phyloP scores from a whole-genome alignment of 2,329 filamentous ascomycete genomes.

The Pseudogymnoascus sp. region DNA sequence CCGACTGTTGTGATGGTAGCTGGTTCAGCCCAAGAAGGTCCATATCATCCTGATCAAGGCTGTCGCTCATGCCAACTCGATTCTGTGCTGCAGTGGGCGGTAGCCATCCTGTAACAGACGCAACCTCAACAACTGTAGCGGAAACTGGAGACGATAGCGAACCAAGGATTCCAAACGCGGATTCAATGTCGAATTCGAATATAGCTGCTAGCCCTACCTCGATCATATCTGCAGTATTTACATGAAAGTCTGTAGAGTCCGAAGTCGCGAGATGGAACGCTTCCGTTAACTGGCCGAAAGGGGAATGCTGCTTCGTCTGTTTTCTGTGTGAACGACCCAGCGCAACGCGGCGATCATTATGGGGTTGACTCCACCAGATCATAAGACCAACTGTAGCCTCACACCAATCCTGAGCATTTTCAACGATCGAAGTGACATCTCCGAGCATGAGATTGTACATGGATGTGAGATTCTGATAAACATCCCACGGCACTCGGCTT shows the following conservation, averaged over 20 bases:
- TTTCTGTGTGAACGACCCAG: slow-evolving; percentile 21
- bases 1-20: slow-evolving; percentile 45
- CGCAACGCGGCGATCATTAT: slow-evolving; percentile 36
- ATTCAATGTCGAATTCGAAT: slow-evolving; percentile 74
- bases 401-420: slow-evolving; percentile 79
- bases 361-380: slow-evolving; percentile 87
- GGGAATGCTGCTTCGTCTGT: slow-evolving; percentile 19
- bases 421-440: slow-evolving; percentile 63
- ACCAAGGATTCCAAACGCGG: slow-evolving; percentile 63
- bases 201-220: slow-evolving; percentile 76
- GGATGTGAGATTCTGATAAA: slow-evolving; percentile 75
- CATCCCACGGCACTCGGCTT: slow-evolving; percentile 78
- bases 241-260: slow-evolving; percentile 60
- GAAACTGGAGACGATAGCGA: slow-evolving; percentile 75
- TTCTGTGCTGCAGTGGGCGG: slow-evolving; percentile 47
- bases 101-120: slow-evolving; percentile 76
- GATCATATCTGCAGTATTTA: slow-evolving; percentile 65
- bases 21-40: slow-evolving; percentile 62
- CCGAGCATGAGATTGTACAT: slow-evolving; percentile 77
- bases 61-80: slow-evolving; percentile 46
- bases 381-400: slow-evolving; percentile 78
- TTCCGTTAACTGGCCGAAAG: slow-evolving; percentile 47
- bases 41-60: slow-evolving; percentile 73
- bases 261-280: slow-evolving; percentile 59
- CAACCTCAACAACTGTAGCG: slow-evolving; percentile 72